Base-by-base conservation (phyloP, 2,329 filamentous ascomycete genomes). In the Trichoderma harzianum region DNA sequence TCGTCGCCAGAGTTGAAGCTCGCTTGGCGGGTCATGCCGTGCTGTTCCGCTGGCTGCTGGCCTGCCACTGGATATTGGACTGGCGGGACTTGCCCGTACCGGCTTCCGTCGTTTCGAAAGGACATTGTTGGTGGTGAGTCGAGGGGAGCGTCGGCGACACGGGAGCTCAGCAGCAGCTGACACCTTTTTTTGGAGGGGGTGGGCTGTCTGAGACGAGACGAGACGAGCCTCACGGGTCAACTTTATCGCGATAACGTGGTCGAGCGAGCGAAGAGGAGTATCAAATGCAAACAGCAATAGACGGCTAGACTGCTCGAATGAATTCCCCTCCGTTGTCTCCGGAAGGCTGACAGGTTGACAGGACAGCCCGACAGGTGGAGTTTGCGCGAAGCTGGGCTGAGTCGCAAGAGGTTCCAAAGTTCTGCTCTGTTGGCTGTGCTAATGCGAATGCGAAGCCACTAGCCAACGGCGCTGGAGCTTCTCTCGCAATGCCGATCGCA, bases 1-100 rank as follows among this genome's bases (percentile, higher is more conserved):
- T 95, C 92, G 80, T 96, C 93, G 74, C 91, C 92, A 75, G 87
- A 89, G 80, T 94, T 91, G 83, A 93, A 94, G 83, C 92, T 95
- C 63, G 89, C 87, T 74, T 89, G 87, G 75, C 92, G 86, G 57
- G 78, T 79, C 7, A 83, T 80, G 74, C 76, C 75, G 69, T 78
- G 61, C 57, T 78, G 76, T 32, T 78, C 76, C 65, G 77, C 76
- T 57, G 77, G 77, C 63, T 81, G 77, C 61, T 81, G 83, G 72
- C 80, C 80, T 62, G 85, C 82, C 74, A 88, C 82, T 18, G 88
- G 86, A 76, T 91, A 91, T 78, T 90, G 89, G 34, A 89, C 89
- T 18, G 89, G 90, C 73, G 90, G 89, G 64, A 91, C 82, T 81
- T 91, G 88, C 82, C 89, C 89, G 77, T 91, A 91, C 60, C 89